Conservation (phyloP, 148 eudicot genomes). For the Amaranthus palmeri region DNA sequence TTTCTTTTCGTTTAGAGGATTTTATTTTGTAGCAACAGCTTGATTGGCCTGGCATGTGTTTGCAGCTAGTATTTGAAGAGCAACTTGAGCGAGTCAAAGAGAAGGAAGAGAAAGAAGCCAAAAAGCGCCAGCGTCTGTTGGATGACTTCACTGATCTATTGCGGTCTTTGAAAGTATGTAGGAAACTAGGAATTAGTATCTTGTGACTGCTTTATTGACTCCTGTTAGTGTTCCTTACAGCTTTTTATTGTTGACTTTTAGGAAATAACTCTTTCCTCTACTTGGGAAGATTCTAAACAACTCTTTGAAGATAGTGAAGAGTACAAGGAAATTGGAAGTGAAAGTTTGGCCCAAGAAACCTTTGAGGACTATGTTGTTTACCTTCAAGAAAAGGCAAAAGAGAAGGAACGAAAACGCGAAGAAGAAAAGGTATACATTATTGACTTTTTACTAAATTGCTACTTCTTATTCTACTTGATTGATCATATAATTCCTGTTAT, state of each 20-base stretch:
- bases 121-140: slow-evolving; percentile 76
- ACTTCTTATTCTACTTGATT: not conserved
- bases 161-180: slow-evolving; percentile 54
- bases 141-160: slow-evolving; percentile 77
- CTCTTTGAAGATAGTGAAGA: slow-evolving; percentile 83
- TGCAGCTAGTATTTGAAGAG: slow-evolving; percentile 90
- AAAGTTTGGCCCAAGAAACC: slow-evolving; percentile 56
- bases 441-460: not conserved
- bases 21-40: not conserved
- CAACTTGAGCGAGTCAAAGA: slow-evolving; percentile 85
- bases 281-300: slow-evolving; percentile 77
- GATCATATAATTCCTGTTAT: no score
- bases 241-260: slow-evolving; percentile 21
- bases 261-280: slow-evolving; percentile 73
- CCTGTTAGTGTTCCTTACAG: slow-evolving; percentile 6
- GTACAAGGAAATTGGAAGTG: slow-evolving; percentile 79
- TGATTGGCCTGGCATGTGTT: not conserved
- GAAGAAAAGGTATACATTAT: slow-evolving; percentile 71
- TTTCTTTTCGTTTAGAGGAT: not conserved
- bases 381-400: slow-evolving; percentile 84
- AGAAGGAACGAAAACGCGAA: slow-evolving; percentile 90
- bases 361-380: slow-evolving; percentile 64
- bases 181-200: not conserved
- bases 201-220: not conserved
- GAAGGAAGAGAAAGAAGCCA: slow-evolving; percentile 94